Percentiles rank a stretch among this genome's conserved stretches.
Conservation (phyloP, 2,329 filamentous ascomycete species). For the Simplicillium sp. region DNA sequence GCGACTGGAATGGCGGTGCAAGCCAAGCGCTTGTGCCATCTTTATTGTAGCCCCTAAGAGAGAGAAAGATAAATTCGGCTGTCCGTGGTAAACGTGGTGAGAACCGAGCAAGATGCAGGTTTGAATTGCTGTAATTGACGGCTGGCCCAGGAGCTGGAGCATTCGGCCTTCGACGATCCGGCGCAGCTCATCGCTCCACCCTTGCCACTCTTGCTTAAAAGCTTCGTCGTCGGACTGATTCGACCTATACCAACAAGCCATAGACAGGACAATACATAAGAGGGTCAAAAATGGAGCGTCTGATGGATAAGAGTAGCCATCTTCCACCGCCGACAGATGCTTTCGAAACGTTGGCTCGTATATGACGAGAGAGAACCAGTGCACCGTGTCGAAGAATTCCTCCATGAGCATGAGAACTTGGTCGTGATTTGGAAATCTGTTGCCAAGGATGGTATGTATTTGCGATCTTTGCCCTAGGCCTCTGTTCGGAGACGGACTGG, state of each 20-base stretch:
- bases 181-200: slow-evolving; percentile 2
- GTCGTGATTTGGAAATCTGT: too few species aligned
- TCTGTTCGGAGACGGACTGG: too few species aligned
- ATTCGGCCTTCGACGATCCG: slow-evolving; percentile 19
- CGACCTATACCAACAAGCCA: too few species aligned
- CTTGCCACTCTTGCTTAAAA: slow-evolving; percentile 6
- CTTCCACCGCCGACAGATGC: slow-evolving; percentile 18
- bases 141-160: slow-evolving; percentile 29
- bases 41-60: slow-evolving; percentile 24
- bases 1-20: slow-evolving; percentile 10
- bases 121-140: slow-evolving; percentile 25
- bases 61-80: slow-evolving; percentile 27
- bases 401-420: slow-evolving; percentile 17
- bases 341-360: slow-evolving; percentile 28
- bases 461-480: too few species aligned
- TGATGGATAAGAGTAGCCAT: slow-evolving; percentile 20
- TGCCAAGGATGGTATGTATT: too few species aligned
- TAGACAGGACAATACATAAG: too few species aligned
- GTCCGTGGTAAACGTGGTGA: slow-evolving; percentile 30
- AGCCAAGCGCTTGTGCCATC: not conserved
- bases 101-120: slow-evolving; percentile 27
- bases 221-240: too few species aligned
- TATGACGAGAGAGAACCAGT: slow-evolving; percentile 34
- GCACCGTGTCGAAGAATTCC: slow-evolving; percentile 28
- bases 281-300: slow-evolving; percentile 11